Evolutionary conservation across 371 early-diverging fungal species (phyloP).

Genomic region (Rhizopus stolonifer): DNA sequence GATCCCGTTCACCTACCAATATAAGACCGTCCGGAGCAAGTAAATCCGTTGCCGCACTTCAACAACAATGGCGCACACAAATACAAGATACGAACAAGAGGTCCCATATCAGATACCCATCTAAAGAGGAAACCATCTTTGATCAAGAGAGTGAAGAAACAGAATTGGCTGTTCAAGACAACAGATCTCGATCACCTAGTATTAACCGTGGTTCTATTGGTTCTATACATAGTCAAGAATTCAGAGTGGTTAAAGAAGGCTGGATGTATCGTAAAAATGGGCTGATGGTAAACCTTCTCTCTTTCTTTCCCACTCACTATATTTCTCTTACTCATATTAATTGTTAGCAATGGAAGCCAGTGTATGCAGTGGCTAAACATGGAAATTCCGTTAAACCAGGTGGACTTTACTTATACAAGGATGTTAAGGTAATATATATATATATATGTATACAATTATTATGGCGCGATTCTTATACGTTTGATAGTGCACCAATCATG

Average conservation of each 20-base stretch:
- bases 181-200: conserved; percentile 18
- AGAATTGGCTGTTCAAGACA: conserved; percentile 14
- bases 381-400: conserved; percentile 52
- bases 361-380: conserved; percentile 56
- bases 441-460: neutral
- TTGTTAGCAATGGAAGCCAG: conserved; percentile 50
- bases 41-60: conserved; percentile 42
- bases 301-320: too few relatives aligned
- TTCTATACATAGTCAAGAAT: conserved; percentile 24
- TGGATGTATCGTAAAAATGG: conserved; percentile 47
- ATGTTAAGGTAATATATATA: conserved; percentile 39
- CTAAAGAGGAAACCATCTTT: neutral
- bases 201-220: conserved; percentile 15
- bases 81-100: neutral
- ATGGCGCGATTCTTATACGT: neutral
- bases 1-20: too few relatives aligned
- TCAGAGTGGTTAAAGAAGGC: conserved; percentile 45
- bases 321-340: neutral
- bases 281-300: conserved; percentile 35
- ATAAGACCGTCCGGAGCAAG: conserved; percentile 15
- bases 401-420: conserved; percentile 46
- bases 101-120: neutral
- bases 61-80: conserved; percentile 39
- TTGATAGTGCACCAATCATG: conserved; percentile 41
- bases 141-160: conserved; percentile 13